phyloP scores from a whole-genome alignment of 129 eudicot genomes.

The Escallonia herrerae region DNA sequence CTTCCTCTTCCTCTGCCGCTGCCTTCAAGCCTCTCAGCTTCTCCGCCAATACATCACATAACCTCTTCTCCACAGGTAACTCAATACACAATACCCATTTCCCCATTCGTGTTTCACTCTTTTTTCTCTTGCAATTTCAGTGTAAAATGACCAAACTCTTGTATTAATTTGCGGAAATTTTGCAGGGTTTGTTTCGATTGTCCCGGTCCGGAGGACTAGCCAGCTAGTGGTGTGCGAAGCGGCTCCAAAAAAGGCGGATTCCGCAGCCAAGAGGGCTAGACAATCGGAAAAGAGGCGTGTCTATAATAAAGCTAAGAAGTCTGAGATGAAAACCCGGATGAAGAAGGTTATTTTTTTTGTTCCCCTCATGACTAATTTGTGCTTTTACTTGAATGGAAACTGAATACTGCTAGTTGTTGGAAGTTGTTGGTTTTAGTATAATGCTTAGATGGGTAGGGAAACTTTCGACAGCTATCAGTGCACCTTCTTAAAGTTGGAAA shows the following conservation, averaged over 20 bases:
- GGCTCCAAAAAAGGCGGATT: conserved; percentile 59
- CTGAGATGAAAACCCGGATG: conserved; percentile 82
- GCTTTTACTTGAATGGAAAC: background rate
- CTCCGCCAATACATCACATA: conserved; percentile 44
- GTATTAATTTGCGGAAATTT: conserved; percentile 1
- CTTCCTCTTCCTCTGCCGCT: conserved; percentile 26
- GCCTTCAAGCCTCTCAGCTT: conserved; percentile 53
- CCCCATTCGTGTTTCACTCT: background rate
- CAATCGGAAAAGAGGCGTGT: conserved; percentile 85
- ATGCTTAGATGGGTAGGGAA: too few species aligned
- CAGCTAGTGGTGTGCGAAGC: conserved; percentile 75
- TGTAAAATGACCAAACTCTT: background rate
- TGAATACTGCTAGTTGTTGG: too few species aligned
- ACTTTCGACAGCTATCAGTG: too few species aligned
- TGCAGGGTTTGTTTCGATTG: conserved; percentile 44
- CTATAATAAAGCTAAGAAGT: conserved; percentile 61
- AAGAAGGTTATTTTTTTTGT: conserved; percentile 51
- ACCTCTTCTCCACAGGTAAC: conserved; percentile 60
- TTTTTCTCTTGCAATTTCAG: background rate
- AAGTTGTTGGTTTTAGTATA: too few species aligned
- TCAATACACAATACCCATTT: too few species aligned
- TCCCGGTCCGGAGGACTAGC: conserved; percentile 27
- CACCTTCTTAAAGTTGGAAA: too few species aligned
- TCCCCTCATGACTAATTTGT: background rate
- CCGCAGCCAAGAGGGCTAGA: conserved; percentile 83